Evolutionary conservation across 2,329 filamentous ascomycete species (phyloP).

Genomic region (Pyrenophora seminiperda): DNA sequence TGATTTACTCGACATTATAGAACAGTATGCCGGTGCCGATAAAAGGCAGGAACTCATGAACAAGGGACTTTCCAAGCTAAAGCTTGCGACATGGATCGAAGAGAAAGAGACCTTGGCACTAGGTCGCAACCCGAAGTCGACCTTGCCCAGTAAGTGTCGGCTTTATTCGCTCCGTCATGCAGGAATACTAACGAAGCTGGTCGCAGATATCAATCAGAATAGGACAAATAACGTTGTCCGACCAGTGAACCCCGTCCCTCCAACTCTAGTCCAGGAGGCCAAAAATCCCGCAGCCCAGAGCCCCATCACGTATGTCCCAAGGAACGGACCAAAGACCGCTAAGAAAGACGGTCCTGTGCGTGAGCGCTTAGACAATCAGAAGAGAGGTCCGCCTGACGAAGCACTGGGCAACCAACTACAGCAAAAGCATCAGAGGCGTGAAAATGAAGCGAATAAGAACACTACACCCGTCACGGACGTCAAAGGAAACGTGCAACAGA

Average conservation of each 20-base stretch:
- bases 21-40: constrained; percentile 16
- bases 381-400: constrained; percentile 1
- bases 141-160: constrained; percentile 2
- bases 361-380: neutral
- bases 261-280: neutral
- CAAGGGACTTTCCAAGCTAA: constrained; percentile 6
- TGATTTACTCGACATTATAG: constrained; percentile 15
- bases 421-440: constrained; percentile 9
- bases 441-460: neutral
- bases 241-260: too few species aligned
- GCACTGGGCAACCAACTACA: neutral
- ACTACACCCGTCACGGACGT: neutral
- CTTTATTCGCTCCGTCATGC: neutral
- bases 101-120: constrained; percentile 27
- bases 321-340: neutral
- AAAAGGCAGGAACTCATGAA: constrained; percentile 17
- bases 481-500: neutral
- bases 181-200: neutral
- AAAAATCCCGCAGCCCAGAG: neutral
- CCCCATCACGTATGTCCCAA: neutral
- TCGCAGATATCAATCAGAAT: neutral
- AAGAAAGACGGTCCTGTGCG: neutral
- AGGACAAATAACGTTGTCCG: too few species aligned
- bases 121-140: constrained; percentile 17
- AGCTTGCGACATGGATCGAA: constrained; percentile 28